phyloP scores from a whole-genome alignment of 176 grass and related monocot species.

The Triticum aestivum region DNA sequence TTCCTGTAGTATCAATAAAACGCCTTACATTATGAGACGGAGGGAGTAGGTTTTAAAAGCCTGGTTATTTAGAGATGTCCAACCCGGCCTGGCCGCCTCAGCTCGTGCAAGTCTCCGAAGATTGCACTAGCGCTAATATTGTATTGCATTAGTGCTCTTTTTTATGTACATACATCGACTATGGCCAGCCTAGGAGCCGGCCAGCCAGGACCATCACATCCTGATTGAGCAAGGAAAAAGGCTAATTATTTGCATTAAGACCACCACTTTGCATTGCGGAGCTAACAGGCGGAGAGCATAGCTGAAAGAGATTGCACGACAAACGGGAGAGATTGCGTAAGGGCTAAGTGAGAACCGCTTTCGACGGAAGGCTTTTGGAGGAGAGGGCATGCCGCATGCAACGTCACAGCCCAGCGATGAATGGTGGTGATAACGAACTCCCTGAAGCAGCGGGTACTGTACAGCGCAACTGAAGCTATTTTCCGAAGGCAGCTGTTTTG shows the following conservation, averaged over 20 bases:
- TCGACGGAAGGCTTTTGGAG: slow-evolving; percentile 36
- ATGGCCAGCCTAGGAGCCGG: background rate
- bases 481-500: slow-evolving; percentile 17
- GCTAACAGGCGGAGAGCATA: slow-evolving; percentile 37
- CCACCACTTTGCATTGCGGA: slow-evolving; percentile 19
- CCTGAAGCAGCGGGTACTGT: background rate
- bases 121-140: slow-evolving; percentile 5
- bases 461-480: slow-evolving; percentile 9
- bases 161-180: background rate
- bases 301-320: slow-evolving; percentile 51
- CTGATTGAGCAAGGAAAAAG: slow-evolving; percentile 25
- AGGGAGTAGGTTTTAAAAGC: background rate
- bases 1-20: too few relatives aligned
- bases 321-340: slow-evolving; percentile 58
- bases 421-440: slow-evolving; percentile 32
- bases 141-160: background rate
- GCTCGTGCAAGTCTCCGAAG: background rate
- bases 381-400: slow-evolving; percentile 5
- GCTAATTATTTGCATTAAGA: slow-evolving; percentile 28
- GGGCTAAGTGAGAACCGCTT: slow-evolving; percentile 58
- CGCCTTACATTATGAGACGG: too few relatives aligned
- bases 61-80: slow-evolving; percentile 20
- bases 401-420: slow-evolving; percentile 9
- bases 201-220: background rate
- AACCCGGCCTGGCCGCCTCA: background rate